Percentiles rank a stretch among this genome's conserved stretches.
Evolutionary conservation across 2,329 filamentous ascomycete species (phyloP).

Genomic region (Exophiala viscosa): DNA sequence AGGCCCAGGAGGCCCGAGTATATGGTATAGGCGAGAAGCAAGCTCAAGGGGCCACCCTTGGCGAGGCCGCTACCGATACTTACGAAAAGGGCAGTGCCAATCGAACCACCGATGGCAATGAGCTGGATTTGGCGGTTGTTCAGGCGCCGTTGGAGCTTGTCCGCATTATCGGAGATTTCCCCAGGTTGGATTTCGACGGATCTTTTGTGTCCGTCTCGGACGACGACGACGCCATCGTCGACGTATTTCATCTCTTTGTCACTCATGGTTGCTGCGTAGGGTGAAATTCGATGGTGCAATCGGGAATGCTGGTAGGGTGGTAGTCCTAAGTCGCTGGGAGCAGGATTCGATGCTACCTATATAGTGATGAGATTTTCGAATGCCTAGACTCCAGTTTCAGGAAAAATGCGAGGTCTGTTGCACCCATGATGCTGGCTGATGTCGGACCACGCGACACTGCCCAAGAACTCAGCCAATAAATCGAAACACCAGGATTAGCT

Average conservation of each 20-base stretch:
- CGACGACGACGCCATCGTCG: slow-evolving; percentile 1
- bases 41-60: slow-evolving; percentile 37
- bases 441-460: background rate
- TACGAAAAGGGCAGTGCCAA: slow-evolving; percentile 39
- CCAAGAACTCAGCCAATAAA: background rate
- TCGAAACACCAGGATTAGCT: too few species aligned
- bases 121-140: slow-evolving; percentile 57
- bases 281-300: background rate
- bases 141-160: slow-evolving; percentile 47
- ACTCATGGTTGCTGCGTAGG: slow-evolving; percentile 10
- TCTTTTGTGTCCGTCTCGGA: background rate
- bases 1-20: slow-evolving; percentile 33
- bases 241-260: slow-evolving; percentile 11
- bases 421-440: background rate
- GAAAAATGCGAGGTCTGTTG: background rate
- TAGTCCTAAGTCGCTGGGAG: background rate
- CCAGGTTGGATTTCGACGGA: slow-evolving; percentile 4
- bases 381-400: background rate
- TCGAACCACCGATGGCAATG: slow-evolving; percentile 44
- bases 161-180: slow-evolving; percentile 32
- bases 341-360: background rate
- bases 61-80: slow-evolving; percentile 38
- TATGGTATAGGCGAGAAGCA: slow-evolving; percentile 37
- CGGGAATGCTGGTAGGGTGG: background rate
- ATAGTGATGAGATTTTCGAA: background rate